phyloP scores from a whole-genome alignment of 2,329 filamentous ascomycete genomes.

The Colletotrichum trifolii region DNA sequence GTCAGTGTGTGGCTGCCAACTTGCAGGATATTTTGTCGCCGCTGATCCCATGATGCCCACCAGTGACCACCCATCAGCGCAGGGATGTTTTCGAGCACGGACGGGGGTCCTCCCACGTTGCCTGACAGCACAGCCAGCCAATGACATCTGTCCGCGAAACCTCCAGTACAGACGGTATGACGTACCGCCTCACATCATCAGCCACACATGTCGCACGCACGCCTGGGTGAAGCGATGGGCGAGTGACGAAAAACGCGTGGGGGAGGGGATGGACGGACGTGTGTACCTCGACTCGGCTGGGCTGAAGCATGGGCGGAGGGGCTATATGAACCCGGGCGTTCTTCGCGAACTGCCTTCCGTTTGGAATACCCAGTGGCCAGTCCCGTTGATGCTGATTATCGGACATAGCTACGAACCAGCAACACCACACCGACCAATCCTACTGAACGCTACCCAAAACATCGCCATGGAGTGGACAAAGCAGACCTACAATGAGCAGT shows the following conservation, averaged over 20 bases:
- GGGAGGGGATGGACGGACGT: neutral
- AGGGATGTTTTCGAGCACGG: neutral
- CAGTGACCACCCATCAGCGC: constrained; percentile 27
- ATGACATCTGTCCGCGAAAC: constrained; percentile 29
- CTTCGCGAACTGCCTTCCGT: neutral
- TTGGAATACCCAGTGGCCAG: constrained; percentile 5
- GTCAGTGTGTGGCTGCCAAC: constrained; percentile 35
- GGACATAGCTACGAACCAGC: neutral
- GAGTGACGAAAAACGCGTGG: constrained; percentile 28
- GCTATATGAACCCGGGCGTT: constrained; percentile 27
- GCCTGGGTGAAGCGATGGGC: constrained; percentile 18
- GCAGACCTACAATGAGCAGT: constrained; percentile 76
- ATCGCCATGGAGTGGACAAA: constrained; percentile 65
- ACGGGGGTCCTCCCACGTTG: constrained; percentile 24
- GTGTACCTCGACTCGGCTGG: constrained; percentile 1
- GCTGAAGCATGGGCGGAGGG: neutral
- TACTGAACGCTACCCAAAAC: neutral
- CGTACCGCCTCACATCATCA: constrained; percentile 32
- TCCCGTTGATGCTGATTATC: constrained; percentile 22
- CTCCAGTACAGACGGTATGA: constrained; percentile 36
- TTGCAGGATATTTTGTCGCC: constrained; percentile 29
- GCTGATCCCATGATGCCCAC: constrained; percentile 20
- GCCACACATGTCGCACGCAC: constrained; percentile 23
- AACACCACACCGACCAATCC: neutral
- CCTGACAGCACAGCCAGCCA: constrained; percentile 19